phyloP scores from a whole-genome alignment of 768 basidiomycete species.

The Termitomyces heimii region DNA sequence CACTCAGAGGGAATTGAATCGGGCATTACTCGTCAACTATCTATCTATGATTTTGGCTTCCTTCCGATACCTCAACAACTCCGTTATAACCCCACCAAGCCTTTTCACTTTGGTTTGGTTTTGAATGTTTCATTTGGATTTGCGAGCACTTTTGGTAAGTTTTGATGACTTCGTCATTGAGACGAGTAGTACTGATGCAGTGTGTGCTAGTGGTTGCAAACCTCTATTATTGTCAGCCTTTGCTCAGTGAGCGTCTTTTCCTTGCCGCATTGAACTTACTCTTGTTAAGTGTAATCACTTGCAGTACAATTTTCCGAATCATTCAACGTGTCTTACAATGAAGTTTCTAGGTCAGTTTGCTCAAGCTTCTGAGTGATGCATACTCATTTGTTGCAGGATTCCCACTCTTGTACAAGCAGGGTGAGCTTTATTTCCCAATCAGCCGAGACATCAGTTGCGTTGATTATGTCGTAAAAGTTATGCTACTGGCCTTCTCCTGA shows the following conservation, averaged over 20 bases:
- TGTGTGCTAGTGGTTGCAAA: constrained; percentile 53
- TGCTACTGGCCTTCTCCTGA: constrained; percentile 63
- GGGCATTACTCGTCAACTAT: neutral
- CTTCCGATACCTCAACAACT: constrained; percentile 56
- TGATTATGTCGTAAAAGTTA: constrained; percentile 37
- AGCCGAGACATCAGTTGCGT: neutral
- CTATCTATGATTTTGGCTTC: constrained; percentile 49
- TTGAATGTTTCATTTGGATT: constrained; percentile 57
- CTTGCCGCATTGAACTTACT: neutral
- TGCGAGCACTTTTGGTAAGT: constrained; percentile 49
- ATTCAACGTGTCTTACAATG: constrained; percentile 31
- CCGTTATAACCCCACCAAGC: constrained; percentile 43
- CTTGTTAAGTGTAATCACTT: neutral
- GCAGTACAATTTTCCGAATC: constrained; percentile 33
- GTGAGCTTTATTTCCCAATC: constrained; percentile 23
- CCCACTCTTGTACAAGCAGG: constrained; percentile 67
- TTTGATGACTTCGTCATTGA: neutral
- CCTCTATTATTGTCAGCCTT: constrained; percentile 78
- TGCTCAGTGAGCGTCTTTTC: constrained; percentile 52
- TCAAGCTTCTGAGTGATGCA: neutral
- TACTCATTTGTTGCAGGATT: constrained; percentile 31
- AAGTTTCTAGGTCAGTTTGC: constrained; percentile 31
- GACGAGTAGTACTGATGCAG: neutral
- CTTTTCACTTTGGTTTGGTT: constrained; percentile 46
- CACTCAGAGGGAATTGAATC: neutral